Conservation (phyloP, 179 eudicot genomes). For the Corrigiola litoralis region DNA sequence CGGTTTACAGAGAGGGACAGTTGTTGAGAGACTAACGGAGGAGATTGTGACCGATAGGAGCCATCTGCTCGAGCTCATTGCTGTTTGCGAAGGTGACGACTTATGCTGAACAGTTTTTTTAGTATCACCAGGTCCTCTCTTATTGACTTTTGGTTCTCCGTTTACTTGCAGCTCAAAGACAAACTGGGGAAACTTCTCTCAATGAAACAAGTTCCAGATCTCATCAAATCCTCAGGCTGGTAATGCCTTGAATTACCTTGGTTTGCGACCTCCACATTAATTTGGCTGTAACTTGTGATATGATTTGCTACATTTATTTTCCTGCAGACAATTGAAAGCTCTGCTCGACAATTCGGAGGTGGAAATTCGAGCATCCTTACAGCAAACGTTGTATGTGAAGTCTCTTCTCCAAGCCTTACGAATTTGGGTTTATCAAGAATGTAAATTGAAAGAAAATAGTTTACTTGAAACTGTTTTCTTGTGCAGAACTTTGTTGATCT, state of each 20-base stretch:
- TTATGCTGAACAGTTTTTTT: not conserved
- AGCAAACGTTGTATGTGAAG: constrained; percentile 68
- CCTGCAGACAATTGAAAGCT: constrained; percentile 75
- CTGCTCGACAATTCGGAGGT: constrained; percentile 48
- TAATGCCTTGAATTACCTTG: constrained; percentile 12
- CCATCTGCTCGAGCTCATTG: constrained; percentile 72
- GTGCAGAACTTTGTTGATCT: constrained; percentile 86
- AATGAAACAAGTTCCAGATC: constrained; percentile 87
- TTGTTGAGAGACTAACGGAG: constrained; percentile 73
- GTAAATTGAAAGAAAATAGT: not conserved
- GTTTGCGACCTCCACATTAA: not conserved
- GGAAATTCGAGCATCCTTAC: constrained; percentile 59
- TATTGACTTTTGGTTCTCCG: not conserved
- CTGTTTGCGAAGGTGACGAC: constrained; percentile 63
- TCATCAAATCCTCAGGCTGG: constrained; percentile 88
- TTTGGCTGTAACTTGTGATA: not conserved
- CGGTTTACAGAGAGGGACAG: constrained; percentile 67
- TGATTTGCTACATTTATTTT: constrained; percentile 1
- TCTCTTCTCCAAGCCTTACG: not conserved
- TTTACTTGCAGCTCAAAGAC: constrained; percentile 71
- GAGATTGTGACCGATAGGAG: constrained; percentile 51
- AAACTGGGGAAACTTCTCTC: constrained; percentile 72
- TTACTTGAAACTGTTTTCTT: constrained; percentile 5
- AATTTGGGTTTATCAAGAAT: not conserved
- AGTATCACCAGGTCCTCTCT: not conserved